phyloP scores from a whole-genome alignment of 305 asterid species.

The Fraxinus albicans region DNA sequence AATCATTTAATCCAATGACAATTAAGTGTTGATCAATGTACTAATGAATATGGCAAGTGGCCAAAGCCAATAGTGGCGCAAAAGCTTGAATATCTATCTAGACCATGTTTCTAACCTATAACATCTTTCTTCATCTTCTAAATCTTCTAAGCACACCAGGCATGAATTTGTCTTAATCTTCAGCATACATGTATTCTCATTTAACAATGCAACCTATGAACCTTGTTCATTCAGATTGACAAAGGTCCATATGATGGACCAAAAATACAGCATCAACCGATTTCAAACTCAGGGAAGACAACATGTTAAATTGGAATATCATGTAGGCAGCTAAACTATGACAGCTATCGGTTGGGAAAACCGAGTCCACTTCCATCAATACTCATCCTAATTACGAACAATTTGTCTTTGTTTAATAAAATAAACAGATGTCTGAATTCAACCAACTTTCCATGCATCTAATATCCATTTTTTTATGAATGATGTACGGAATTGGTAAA shows the following conservation, averaged over 20 bases:
- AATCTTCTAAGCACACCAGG: background rate
- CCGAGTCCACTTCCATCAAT: background rate
- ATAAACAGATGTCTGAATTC: background rate
- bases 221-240: background rate
- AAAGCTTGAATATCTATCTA: background rate
- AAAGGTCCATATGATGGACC: background rate
- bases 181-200: background rate
- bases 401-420: background rate
- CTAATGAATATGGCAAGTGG: background rate
- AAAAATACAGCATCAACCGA: background rate
- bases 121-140: background rate
- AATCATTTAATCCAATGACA: background rate
- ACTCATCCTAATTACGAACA: background rate
- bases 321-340: background rate
- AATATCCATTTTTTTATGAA: background rate
- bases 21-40: background rate
- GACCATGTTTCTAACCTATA: background rate
- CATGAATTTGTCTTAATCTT: background rate
- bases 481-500: constrained; percentile 9
- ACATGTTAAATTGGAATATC: background rate
- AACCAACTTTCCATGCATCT: background rate
- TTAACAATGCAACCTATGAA: background rate
- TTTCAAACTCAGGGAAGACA: background rate
- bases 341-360: background rate
- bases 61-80: background rate